A percentile compares a stretch with the other conserved stretches of the same genome.
phyloP scores from a whole-genome alignment of 352 stramenopile genomes.

The Hyaloperonospora arabidopsidis region DNA sequence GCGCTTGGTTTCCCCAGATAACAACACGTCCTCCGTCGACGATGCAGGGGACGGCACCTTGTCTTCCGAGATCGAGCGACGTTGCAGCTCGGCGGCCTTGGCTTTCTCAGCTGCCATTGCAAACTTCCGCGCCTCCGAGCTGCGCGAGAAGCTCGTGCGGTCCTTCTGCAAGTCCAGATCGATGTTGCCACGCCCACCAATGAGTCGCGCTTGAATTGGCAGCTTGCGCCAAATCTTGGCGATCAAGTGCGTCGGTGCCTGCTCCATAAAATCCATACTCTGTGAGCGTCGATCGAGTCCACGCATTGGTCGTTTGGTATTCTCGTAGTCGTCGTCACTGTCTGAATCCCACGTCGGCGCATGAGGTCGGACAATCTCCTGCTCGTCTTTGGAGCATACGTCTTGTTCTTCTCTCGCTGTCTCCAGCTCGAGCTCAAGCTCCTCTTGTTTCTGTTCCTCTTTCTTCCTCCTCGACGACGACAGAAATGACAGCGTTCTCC shows the following conservation, averaged over 20 bases:
- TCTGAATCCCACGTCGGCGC: slow-evolving; percentile 56
- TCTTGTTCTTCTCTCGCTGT: slow-evolving; percentile 4
- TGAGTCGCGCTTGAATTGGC: slow-evolving; percentile 60
- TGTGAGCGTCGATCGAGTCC: slow-evolving; percentile 55
- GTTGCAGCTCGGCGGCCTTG: slow-evolving; percentile 19
- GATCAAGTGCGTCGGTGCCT: slow-evolving; percentile 62
- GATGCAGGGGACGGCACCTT: slow-evolving; percentile 30
- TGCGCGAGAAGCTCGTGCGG: slow-evolving; percentile 52
- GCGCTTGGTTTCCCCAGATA: slow-evolving; percentile 38
- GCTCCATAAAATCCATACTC: slow-evolving; percentile 78
- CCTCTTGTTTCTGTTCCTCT: slow-evolving; percentile 22
- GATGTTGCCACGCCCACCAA: slow-evolving; percentile 40
- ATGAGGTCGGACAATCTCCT: slow-evolving; percentile 43
- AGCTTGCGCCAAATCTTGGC: slow-evolving; percentile 77
- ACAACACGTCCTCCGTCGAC: slow-evolving; percentile 34
- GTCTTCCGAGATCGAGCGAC: slow-evolving; percentile 18
- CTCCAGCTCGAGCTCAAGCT: slow-evolving; percentile 4
- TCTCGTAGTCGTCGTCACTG: slow-evolving; percentile 65
- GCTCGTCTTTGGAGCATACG: slow-evolving; percentile 39
- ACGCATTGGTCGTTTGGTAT: slow-evolving; percentile 46
- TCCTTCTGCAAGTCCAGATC: slow-evolving; percentile 59
- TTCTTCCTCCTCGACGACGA: slow-evolving; percentile 33
- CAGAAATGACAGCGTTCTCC: slow-evolving; percentile 38
- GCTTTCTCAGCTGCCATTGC: slow-evolving; percentile 31
- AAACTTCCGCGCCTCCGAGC: slow-evolving; percentile 41